Evolutionary conservation across 2,329 filamentous ascomycete genomes (phyloP), one percentile per base, ranked within the genome.

Genomic region (Ophiognomonia clavigignenti-juglandacearum): DNA sequence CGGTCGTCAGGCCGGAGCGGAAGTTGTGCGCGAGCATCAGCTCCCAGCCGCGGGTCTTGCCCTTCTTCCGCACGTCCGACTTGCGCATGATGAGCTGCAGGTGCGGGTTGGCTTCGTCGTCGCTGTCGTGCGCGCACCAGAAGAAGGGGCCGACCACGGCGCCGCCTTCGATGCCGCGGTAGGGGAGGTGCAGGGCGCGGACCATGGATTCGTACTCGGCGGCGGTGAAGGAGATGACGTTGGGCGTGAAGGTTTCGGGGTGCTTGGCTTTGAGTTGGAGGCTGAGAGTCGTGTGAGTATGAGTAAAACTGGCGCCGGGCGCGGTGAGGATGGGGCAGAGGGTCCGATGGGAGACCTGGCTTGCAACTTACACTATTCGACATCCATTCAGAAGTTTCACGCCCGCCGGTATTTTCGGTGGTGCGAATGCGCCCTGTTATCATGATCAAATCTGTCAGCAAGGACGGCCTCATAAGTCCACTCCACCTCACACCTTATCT

Each of bases 31-130:
- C 80, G 31, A 83, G 71, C 68, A 80, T 80, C 46, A 82, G 68
- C 63, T 83, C 80, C 78, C 78, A 83, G 37, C 80, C 80, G 46
- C 80, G 74, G 14, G 80, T 83, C 57, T 70, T 72, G 52, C 78
- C 79, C 64, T 78, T 82, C 59, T 83, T 83, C 42, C 77, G 75
- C 27, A 83, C 80, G 57, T 83, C 80, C n/a, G 77, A 81, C 62
- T 83, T 83, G 54, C 80, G 75, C 58, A 79, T 80, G 50, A 83
- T 72, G 54, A 83, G 77, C 57, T 83, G 80, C 38, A 83, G 63
- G 62, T 79, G 75, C 31, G 73, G 75, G 53, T 81, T 71, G 2
- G 72, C 67, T 13, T 46, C 50, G 43, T 78, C 75, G 54, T 80
- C 71, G 49, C 77, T 72, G 57, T 83, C 77, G 51, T 73, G 69